Conservation (phyloP, 2,329 filamentous ascomycete genomes). For the Lasiodiplodia sp. region DNA sequence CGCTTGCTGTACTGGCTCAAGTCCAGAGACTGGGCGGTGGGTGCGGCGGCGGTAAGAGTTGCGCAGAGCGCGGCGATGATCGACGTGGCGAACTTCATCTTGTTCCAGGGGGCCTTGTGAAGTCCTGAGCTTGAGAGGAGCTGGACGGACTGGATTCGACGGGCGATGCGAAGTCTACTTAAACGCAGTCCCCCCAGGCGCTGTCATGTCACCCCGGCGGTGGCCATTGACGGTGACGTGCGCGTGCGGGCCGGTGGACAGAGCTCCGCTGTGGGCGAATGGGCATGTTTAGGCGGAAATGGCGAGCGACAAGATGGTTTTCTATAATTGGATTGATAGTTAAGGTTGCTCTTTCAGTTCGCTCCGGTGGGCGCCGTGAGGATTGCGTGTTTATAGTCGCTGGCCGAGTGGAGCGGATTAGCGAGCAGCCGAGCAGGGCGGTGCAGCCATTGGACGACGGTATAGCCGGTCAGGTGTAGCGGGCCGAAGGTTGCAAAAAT, state of each 20-base stretch:
- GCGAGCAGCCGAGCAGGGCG: background rate
- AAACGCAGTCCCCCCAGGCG: background rate
- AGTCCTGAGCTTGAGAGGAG: background rate
- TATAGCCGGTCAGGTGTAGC: slow-evolving; percentile 1
- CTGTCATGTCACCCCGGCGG: background rate
- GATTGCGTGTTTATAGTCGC: background rate
- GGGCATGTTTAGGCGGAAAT: slow-evolving; percentile 17
- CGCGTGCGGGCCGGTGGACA: background rate
- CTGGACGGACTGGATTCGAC: background rate
- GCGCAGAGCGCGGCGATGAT: slow-evolving; percentile 14
- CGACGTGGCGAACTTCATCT: background rate
- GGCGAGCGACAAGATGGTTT: slow-evolving; percentile 4
- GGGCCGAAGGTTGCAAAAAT: background rate
- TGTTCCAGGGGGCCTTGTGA: background rate
- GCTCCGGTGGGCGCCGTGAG: slow-evolving; percentile 16
- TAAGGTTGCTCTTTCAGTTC: slow-evolving; percentile 3
- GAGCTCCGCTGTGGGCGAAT: slow-evolving; percentile 9
- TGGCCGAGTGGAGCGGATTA: background rate
- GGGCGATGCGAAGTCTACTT: background rate
- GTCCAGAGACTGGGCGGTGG: slow-evolving; percentile 29
- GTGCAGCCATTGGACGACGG: slow-evolving; percentile 5
- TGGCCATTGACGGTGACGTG: slow-evolving; percentile 11
- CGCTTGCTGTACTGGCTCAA: slow-evolving; percentile 32
- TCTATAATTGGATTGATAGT: slow-evolving; percentile 7
- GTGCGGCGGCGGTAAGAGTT: background rate